phyloP scores from a whole-genome alignment of 2,329 filamentous ascomycete genomes.

The Fusarium hainanense region DNA sequence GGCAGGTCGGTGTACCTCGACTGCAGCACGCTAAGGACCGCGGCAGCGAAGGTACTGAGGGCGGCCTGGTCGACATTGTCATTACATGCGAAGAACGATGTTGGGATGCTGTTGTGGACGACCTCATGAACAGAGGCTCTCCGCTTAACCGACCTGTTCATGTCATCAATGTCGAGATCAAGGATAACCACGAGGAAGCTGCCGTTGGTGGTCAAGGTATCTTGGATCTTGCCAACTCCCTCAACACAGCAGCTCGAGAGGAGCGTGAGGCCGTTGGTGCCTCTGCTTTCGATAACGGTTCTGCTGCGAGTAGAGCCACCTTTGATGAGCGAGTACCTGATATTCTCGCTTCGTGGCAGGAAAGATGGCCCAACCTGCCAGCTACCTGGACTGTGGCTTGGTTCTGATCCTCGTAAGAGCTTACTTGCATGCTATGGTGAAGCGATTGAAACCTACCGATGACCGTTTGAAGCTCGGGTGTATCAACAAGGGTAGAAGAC shows the following conservation, averaged over 20 bases:
- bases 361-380: conserved; percentile 90
- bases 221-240: conserved; percentile 84
- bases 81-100: conserved; percentile 98
- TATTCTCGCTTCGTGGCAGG: conserved; percentile 92
- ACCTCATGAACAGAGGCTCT: conserved; percentile 85
- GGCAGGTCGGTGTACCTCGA: conserved; percentile 87
- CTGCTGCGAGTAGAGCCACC: conserved; percentile 72
- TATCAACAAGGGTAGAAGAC: not conserved
- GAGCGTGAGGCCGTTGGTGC: conserved; percentile 76
- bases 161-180: conserved; percentile 98
- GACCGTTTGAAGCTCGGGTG: not conserved
- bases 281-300: conserved; percentile 75
- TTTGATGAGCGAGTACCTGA: conserved; percentile 96
- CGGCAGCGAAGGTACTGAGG: conserved; percentile 84
- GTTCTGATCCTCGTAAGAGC: conserved; percentile 67
- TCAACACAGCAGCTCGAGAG: conserved; percentile 83
- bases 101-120: conserved; percentile 97
- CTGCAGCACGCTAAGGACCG: conserved; percentile 80
- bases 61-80: conserved; percentile 90
- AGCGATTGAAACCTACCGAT: not conserved
- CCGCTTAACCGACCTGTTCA: conserved; percentile 93
- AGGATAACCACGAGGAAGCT: conserved; percentile 97
- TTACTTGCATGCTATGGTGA: not conserved
- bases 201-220: conserved; percentile 91
- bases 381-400: conserved; percentile 95